These are phyloP conservation scores for Alternaria sp. DNA, from an alignment of 2,329 filamentous ascomycete species.

Conservation along the genomic window DNA sequence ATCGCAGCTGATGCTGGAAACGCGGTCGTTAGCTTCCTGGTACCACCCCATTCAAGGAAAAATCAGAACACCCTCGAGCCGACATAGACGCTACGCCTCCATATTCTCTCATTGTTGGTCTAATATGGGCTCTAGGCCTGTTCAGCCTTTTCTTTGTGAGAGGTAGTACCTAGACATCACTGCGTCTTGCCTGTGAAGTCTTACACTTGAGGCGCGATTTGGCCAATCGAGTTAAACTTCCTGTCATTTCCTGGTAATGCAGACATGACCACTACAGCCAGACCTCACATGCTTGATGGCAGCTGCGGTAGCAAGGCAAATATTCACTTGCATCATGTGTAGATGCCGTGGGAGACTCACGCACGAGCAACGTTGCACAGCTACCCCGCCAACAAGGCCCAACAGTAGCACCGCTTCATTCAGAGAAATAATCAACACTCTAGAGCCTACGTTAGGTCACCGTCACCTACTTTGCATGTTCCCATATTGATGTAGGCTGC, in stretches of 20 bases:
- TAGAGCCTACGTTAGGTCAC: neutral
- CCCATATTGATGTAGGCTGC: neutral
- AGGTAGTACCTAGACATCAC: no score
- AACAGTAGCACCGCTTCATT: neutral
- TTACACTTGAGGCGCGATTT: conserved; percentile 4
- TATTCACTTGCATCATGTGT: conserved; percentile 10
- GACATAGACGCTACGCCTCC: no score
- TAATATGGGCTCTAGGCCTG: no score
- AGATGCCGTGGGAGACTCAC: neutral
- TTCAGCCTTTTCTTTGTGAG: no score
- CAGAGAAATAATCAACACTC: neutral
- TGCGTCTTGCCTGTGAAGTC: conserved; percentile 2
- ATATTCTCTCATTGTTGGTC: no score
- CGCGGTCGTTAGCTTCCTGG: neutral
- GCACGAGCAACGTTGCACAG: neutral
- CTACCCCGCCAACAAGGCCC: neutral
- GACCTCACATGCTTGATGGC: conserved; percentile 24
- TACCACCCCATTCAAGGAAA: neutral
- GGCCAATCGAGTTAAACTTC: conserved; percentile 14
- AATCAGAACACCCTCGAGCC: no score
- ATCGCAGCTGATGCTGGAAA: conserved; percentile 6
- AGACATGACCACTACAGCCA: conserved; percentile 9
- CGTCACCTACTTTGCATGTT: neutral
- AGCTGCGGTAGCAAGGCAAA: conserved; percentile 27
- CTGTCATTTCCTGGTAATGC: conserved; percentile 6